Percentiles rank a stretch among this genome's conserved stretches.
These are phyloP conservation scores for Ambrosiella beaveri DNA, from an alignment of 2,329 filamentous ascomycete species.

Conservation along the genomic window DNA sequence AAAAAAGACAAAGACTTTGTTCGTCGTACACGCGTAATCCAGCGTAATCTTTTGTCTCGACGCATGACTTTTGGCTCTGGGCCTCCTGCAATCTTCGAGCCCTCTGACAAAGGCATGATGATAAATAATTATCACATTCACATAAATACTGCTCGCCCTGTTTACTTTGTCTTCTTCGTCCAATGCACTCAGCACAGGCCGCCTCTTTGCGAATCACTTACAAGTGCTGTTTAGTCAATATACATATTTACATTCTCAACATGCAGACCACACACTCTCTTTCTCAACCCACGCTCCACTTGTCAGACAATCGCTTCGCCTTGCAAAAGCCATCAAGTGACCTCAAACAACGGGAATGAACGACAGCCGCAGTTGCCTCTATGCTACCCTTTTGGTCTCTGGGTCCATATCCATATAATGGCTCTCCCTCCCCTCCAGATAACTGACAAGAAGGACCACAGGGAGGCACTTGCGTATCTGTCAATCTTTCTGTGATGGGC, in stretches of 20 bases:
- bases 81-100: too few relatives aligned
- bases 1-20: too few relatives aligned
- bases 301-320: background rate
- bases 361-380: background rate
- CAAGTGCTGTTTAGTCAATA: too few relatives aligned
- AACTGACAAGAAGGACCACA: background rate
- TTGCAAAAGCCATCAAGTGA: background rate
- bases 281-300: background rate
- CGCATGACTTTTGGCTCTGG: too few relatives aligned
- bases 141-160: background rate
- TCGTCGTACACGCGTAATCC: too few relatives aligned
- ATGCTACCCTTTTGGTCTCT: background rate
- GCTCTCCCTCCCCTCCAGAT: background rate
- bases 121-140: background rate
- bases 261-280: background rate
- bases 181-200: background rate
- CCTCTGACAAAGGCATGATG: background rate
- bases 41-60: too few relatives aligned
- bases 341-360: background rate
- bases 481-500: background rate
- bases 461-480: background rate
- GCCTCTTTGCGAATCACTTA: background rate
- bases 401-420: background rate
- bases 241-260: background rate
- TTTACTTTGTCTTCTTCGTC: background rate